A percentile compares a stretch with the other conserved stretches of the same genome.
phyloP scores from a whole-genome alignment of 2,329 filamentous ascomycete species.

The Neofusicoccum sp. region DNA sequence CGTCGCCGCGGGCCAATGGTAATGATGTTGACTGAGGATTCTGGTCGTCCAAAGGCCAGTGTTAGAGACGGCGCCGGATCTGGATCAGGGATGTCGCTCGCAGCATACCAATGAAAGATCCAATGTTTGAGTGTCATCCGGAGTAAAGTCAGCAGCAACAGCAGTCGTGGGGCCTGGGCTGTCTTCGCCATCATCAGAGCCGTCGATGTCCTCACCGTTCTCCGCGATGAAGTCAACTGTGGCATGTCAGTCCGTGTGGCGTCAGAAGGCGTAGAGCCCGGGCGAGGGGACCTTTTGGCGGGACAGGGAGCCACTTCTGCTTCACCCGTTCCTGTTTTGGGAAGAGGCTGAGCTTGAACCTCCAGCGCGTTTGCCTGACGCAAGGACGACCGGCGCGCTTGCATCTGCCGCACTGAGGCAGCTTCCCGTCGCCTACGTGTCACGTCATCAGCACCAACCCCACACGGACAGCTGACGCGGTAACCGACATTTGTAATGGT shows the following conservation, averaged over 20 bases:
- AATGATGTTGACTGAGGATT: background rate
- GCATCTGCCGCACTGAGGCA: conserved; percentile 9
- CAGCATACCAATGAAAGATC: background rate
- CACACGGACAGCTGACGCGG: background rate
- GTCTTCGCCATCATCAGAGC: background rate
- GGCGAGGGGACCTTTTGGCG: background rate
- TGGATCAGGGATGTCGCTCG: background rate
- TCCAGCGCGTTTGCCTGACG: background rate
- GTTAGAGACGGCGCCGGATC: background rate
- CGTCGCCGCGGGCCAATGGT: background rate
- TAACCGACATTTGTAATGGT: background rate
- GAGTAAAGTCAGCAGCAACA: background rate
- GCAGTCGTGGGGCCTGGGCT: too few relatives aligned
- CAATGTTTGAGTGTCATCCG: background rate
- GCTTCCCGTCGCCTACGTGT: background rate
- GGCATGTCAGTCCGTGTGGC: background rate
- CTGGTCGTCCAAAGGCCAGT: background rate
- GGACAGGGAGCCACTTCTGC: background rate
- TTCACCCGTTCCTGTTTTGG: background rate
- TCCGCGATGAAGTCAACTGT: background rate
- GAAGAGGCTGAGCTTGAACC: background rate
- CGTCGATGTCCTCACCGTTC: background rate
- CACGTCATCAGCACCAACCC: background rate
- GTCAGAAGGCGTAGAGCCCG: too few relatives aligned
- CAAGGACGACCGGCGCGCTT: background rate